These are phyloP conservation scores for Colletotrichum acutatum DNA, from an alignment of 2,329 filamentous ascomycete species.

Conservation along the genomic window DNA sequence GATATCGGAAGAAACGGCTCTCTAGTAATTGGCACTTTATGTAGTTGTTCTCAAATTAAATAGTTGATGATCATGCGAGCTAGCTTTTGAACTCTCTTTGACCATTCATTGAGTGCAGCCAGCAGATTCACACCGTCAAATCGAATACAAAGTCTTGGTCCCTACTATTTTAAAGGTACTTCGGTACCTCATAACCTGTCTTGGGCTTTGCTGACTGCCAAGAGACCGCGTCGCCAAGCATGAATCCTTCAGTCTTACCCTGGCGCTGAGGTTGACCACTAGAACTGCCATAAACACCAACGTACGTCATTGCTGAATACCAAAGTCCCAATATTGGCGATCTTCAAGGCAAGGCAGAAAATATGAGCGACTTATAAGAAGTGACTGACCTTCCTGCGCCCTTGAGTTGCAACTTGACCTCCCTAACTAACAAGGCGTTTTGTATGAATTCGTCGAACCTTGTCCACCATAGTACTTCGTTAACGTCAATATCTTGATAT, in stretches of 20 bases:
- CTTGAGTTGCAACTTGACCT: neutral
- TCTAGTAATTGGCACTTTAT: too few relatives aligned
- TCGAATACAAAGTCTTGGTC: too few relatives aligned
- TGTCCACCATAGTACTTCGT: too few relatives aligned
- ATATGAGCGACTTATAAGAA: neutral
- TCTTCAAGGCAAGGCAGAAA: neutral
- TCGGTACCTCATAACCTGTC: neutral
- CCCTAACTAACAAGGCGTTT: neutral
- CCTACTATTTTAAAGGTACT: neutral
- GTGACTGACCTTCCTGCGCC: neutral
- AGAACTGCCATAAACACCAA: neutral
- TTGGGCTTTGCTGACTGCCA: neutral
- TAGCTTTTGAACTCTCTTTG: too few relatives aligned
- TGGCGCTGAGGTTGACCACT: neutral
- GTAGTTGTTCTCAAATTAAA: too few relatives aligned
- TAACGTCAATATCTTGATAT: neutral
- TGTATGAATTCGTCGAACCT: neutral
- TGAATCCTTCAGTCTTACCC: neutral
- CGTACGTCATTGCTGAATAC: neutral
- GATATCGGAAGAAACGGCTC: too few relatives aligned
- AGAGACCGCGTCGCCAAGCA: neutral
- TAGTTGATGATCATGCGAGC: too few relatives aligned
- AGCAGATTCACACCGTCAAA: too few relatives aligned
- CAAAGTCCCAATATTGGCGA: neutral
- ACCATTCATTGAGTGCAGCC: too few relatives aligned